Percentiles rank a stretch among this genome's conserved stretches.
Conservation (phyloP, 2,329 filamentous ascomycete species). For the Diaporthe nobilis region DNA sequence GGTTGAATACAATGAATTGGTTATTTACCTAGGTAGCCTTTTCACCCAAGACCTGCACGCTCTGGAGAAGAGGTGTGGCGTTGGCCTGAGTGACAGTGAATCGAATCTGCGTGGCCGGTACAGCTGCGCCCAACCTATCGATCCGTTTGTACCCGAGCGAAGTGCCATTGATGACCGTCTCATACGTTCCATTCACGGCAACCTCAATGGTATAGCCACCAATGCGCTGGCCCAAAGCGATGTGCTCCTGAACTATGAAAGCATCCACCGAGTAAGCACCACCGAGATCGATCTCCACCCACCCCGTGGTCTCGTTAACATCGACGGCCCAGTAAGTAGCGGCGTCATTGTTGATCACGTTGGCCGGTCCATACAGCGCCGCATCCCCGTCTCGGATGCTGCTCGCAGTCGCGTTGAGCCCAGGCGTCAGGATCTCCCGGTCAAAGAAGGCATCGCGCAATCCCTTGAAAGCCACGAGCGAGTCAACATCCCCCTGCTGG, state of each 20-base stretch:
- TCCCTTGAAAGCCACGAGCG: constrained; percentile 44
- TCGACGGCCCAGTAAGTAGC: constrained; percentile 7
- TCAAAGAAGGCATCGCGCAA: constrained; percentile 41
- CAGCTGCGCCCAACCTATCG: constrained; percentile 9
- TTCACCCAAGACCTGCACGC: background rate
- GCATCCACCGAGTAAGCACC: constrained; percentile 43
- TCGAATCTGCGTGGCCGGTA: background rate
- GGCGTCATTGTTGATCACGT: background rate
- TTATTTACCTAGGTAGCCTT: background rate
- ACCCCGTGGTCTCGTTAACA: constrained; percentile 42
- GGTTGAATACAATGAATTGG: background rate
- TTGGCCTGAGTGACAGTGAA: constrained; percentile 18
- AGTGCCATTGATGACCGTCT: constrained; percentile 9
- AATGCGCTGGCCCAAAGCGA: constrained; percentile 49
- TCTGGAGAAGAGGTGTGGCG: constrained; percentile 22
- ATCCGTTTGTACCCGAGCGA: constrained; percentile 20
- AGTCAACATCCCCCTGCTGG: constrained; percentile 43
- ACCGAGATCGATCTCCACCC: constrained; percentile 47
- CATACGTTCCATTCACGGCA: background rate
- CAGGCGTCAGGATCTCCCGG: constrained; percentile 2
- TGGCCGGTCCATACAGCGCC: background rate
- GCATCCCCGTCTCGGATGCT: background rate
- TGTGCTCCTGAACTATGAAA: constrained; percentile 48
- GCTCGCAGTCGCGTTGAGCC: constrained; percentile 1
- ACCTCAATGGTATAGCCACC: constrained; percentile 48